A percentile compares a stretch with the other conserved stretches of the same genome.
Conservation (phyloP, 2,329 filamentous ascomycete species). For the Alternaria ethzedia region DNA sequence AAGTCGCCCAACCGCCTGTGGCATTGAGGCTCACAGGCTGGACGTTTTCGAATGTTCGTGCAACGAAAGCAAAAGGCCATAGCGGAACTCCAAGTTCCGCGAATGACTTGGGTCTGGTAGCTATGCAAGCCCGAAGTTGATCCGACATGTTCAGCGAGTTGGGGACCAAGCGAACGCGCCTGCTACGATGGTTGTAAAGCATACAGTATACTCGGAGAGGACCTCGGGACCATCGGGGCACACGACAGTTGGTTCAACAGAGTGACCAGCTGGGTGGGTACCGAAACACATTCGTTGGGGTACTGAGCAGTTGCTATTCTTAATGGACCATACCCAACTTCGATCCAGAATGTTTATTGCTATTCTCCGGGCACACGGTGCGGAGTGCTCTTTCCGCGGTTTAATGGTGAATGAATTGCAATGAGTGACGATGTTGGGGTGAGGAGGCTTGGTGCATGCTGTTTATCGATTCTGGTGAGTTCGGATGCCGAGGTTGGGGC, state of each 20-base stretch:
- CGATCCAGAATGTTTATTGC: conserved; percentile 28
- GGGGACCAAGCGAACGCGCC: not conserved
- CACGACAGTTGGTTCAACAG: not conserved
- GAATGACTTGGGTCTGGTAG: not conserved
- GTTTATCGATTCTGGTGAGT: conserved; percentile 14
- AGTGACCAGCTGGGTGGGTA: not conserved
- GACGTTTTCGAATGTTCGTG: not conserved
- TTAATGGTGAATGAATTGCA: conserved; percentile 52
- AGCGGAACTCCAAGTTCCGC: not conserved
- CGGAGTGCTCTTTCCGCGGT: conserved; percentile 49
- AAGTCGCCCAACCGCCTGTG: not conserved
- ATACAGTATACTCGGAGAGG: not conserved
- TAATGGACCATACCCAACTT: conserved; percentile 51
- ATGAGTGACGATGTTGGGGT: conserved; percentile 27
- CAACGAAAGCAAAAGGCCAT: not conserved
- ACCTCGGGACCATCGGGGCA: not conserved
- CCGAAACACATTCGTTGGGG: conserved; percentile 25
- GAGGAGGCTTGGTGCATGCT: conserved; percentile 16
- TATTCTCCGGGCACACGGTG: conserved; percentile 48
- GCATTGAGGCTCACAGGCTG: not conserved
- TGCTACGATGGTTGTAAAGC: not conserved
- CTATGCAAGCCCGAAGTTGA: not conserved
- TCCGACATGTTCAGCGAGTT: not conserved
- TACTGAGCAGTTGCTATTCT: conserved; percentile 53
- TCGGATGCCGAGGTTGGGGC: conserved; percentile 28